Percentiles rank a stretch among this genome's conserved stretches.
These are phyloP conservation scores for Xylaria venustula DNA, from an alignment of 495 filamentous ascomycete species.

Conservation along the genomic window DNA sequence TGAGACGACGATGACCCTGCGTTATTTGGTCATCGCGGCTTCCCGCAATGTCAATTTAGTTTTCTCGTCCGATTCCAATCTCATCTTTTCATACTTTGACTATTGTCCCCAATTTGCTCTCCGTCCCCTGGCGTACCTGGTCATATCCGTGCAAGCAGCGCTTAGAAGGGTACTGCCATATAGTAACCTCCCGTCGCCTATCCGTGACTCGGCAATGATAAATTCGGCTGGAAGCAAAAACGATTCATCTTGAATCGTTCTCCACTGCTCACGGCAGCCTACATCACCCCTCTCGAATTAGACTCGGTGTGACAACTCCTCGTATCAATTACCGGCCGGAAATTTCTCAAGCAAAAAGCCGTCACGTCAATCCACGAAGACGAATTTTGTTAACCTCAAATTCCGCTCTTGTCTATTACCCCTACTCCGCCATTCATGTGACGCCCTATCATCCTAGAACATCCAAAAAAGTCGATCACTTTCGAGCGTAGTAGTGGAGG, in stretches of 20 bases:
- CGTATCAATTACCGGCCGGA: background rate
- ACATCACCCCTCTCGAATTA: background rate
- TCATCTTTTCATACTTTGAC: conserved; percentile 24
- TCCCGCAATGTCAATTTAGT: conserved; percentile 23
- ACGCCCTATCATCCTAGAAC: background rate
- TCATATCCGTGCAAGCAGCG: background rate
- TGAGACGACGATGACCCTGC: conserved; percentile 33
- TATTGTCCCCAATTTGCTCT: conserved; percentile 15
- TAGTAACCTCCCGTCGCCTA: background rate
- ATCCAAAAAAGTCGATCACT: background rate
- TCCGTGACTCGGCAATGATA: background rate
- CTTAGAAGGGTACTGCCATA: conserved; percentile 1
- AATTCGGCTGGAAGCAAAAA: background rate
- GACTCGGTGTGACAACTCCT: background rate
- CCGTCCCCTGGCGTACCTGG: background rate
- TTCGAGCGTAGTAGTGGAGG: background rate
- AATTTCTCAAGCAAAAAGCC: background rate
- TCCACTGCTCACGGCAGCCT: background rate
- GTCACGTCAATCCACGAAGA: background rate
- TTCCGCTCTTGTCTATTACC: background rate
- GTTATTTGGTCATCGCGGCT: conserved; percentile 35
- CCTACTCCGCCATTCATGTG: background rate
- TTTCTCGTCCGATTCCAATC: conserved; percentile 20
- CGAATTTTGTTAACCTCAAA: background rate
- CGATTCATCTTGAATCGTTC: background rate